Evolutionary conservation across 805 yeast genomes (phyloP), one percentile per base, ranked within the genome.

Genomic region (Yarrowia hollandica): DNA sequence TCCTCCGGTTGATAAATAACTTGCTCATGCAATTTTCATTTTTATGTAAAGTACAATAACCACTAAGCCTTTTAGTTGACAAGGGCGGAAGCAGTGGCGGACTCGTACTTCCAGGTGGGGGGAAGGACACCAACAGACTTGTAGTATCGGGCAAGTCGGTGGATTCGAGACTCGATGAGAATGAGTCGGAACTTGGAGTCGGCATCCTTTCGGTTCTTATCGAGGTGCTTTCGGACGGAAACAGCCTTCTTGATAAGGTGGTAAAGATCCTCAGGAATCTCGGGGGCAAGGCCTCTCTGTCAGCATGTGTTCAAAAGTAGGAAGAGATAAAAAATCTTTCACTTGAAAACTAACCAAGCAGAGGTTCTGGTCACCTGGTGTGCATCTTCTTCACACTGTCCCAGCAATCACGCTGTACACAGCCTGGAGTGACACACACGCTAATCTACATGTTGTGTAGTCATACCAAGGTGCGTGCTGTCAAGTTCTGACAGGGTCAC

Each of bases 21-120:
- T 11, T 18, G 52, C 35, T 28, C 10, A 48, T 31, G 39, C 39
- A 33, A 8, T 15, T 52, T 50, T 52, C 14, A 52, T 60, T 54
- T 60, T 55, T 55, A 60, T 41, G 44, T 35, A 39, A 14, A 19
- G 16, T 19, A n/a, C n/a, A 8, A 15, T 33, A 14, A 11, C 28
- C 28, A 44, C 54, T 25, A 44, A 9, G 18, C 46, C 34, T 60
- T 65, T 81, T 90, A 94, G 88, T 92, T 92, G 76, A 94, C 99
- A 81, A 94, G 86, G 80, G 99, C 96, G 74, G 99, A 94, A 77
- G 99, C 99, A 76, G 99, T 94, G 77, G 99, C 96, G 71, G 99
- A 92, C 85, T 94, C 99, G 96, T 88, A 94, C 84, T 94, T 94
- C 99, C 99, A 94, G 94, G 88, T 91, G 78, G 99, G 98, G 74